These are phyloP conservation scores for Plasmodium fragile DNA, from an alignment of 169 alveolate genomes.

Conservation along the genomic window DNA sequence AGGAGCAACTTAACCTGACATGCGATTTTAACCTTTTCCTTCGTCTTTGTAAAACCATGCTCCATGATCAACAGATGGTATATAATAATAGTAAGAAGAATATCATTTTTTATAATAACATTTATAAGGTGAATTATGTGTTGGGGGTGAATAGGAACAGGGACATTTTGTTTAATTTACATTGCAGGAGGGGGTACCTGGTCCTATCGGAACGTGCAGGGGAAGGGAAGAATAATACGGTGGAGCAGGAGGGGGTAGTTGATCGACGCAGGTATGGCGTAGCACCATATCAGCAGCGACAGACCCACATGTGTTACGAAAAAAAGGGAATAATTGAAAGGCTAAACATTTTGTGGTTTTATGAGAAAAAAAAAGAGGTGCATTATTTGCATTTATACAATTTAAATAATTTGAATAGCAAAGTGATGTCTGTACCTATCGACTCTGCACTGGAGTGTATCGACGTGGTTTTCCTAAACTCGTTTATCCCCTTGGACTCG, in stretches of 20 bases:
- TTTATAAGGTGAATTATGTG: conserved; percentile 42
- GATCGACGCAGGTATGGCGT: neutral
- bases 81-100: neutral
- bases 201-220: neutral
- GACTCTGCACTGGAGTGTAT: conserved; percentile 62
- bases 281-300: neutral
- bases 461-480: conserved; percentile 29
- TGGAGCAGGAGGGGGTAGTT: neutral
- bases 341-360: conserved; percentile 52
- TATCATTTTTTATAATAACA: conserved; percentile 38
- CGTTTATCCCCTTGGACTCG: conserved; percentile 40
- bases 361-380: conserved; percentile 10
- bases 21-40: conserved; percentile 65
- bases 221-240: neutral
- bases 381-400: conserved; percentile 58
- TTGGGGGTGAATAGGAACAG: conserved; percentile 8
- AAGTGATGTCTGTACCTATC: conserved; percentile 9
- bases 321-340: conserved; percentile 47
- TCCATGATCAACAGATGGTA: conserved; percentile 28
- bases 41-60: conserved; percentile 34
- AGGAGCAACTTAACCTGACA: conserved; percentile 42
- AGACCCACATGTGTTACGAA: neutral
- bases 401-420: conserved; percentile 39
- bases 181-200: neutral
- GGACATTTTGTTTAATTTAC: conserved; percentile 40